Base-by-base conservation (phyloP, 73 alveolate genomes). In the Blepharisma japonicum region DNA sequence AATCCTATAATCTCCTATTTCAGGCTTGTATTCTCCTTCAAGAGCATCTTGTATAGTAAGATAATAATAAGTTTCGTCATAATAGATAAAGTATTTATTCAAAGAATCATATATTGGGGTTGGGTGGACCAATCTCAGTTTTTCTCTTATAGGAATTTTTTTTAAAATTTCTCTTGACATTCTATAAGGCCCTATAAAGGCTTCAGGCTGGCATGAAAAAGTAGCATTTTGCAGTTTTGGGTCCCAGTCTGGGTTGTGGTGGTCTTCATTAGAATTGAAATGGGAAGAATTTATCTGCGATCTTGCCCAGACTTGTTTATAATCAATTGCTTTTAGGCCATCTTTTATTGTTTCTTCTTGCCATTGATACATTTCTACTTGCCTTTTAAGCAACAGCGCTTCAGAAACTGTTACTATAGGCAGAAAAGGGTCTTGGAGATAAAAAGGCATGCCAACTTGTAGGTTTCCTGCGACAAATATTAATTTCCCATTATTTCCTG, bases 321-420 rank as follows among this genome's bases (percentile, higher is more conserved):
- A 53, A 20, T 53, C 67, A 53, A 14, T 53, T 4, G 27, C 23
- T 53, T 53, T 53, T 32, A 32, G 42, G 42, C 42, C 42, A 32
- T 32, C 42, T 32, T 32, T 32, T 32, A 32, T 32, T 32, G 42
- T 32, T 14, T 53, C 23, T 53, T 53, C 23, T 11, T 20, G 23
- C 67, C 67, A 53, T 20, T 53, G 67, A 20, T 14, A 20, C 67
- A 53, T 53, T 53, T 53, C 67, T 53, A 53, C 67, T 14, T 53
- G 67, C 4, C 67, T 0, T 20, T 53, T 53, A 20, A 53, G 67
- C n/a, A 53, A 53, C 0, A 53, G 27, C 4, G 67, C n/a, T 20
- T 20, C 67, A 14, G 67, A 14, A 11, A 53, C 23, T 53, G n/a
- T 20, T 14, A 53, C n/a, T 14, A 53, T 14, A 14, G 67, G 67